Base-by-base conservation (phyloP, 1,284 basidiomycete species). In the Schizophyllum commune region DNA sequence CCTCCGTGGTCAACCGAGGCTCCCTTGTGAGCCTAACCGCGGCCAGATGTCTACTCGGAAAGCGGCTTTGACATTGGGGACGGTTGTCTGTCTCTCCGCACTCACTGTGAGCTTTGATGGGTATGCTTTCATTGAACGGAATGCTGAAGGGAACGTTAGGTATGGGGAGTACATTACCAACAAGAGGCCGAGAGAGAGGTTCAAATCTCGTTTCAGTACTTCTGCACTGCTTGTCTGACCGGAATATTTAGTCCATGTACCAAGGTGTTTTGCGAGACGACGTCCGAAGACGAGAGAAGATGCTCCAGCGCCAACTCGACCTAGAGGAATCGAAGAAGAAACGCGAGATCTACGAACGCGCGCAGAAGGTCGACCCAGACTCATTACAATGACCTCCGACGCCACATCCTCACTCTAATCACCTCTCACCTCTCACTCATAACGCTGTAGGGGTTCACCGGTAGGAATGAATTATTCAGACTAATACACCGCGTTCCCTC, bases 101-200 rank as follows among this genome's bases (percentile, higher is more conserved):
- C n/a, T 39, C 27, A 54, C 15, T 20, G 57, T 34, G 65, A 76
- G 76, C 65, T 76, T 72, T 71, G 68, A 27, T 34, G n/a, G 15
- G 20, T 32, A 52, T 32, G 34, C 34, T 22, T 58, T 60, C 19
- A 58, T 51, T 55, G 19, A 20, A 55, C 21, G 52, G 53, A 57
- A 51, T 32, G 32, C 53, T 21, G 94, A 92, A 73, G 74, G 82
- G 81, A 80, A 1, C 74, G 85, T 33, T 92, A 91, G 5, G 86
- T 99, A 69, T 96, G 88, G 85, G 93, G 87, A 20, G 96, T 99
- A 5, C 96, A 98, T 72, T 91, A 83, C 68, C 83, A 96, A 64
- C 96, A 99, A 74, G 78, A 83, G 54, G 82, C 85, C 68, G 96
- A 99, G 73, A 87, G 89, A 60, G 86, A 94, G 69, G 96, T 95